phyloP scores from a whole-genome alignment of 345 rosid genomes.

The Brassica cretica region DNA sequence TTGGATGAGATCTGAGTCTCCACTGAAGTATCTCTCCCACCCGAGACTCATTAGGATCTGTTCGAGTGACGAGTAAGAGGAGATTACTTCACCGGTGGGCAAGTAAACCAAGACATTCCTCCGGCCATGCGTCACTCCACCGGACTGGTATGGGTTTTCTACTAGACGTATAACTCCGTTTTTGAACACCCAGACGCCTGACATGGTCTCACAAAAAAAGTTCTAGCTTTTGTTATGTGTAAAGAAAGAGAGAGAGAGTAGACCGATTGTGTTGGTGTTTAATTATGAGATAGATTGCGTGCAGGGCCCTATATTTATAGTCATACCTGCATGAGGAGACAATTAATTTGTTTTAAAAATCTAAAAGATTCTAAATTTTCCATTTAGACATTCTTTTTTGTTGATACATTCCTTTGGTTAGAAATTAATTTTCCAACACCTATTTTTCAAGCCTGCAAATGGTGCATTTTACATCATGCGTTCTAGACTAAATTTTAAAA shows the following conservation, averaged over 20 bases:
- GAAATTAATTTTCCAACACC: neutral
- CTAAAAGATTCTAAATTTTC: conserved; percentile 2
- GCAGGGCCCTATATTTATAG: conserved; percentile 28
- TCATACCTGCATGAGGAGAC: neutral
- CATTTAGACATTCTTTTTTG: neutral
- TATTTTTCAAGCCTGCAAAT: neutral
- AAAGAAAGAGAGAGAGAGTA: neutral
- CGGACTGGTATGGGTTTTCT: conserved; percentile 54
- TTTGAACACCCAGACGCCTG: conserved; percentile 72
- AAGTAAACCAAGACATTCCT: conserved; percentile 65
- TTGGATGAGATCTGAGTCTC: conserved; percentile 58
- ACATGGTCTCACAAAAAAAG: conserved; percentile 39
- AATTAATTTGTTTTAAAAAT: conserved; percentile 3
- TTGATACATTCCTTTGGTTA: neutral
- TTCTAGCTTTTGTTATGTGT: neutral
- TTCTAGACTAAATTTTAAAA: neutral
- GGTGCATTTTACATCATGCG: neutral
- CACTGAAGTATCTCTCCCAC: conserved; percentile 74
- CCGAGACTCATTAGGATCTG: conserved; percentile 61
- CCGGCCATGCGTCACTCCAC: conserved; percentile 38
- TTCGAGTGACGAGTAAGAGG: conserved; percentile 64
- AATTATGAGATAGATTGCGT: conserved; percentile 18
- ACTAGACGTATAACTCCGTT: conserved; percentile 58
- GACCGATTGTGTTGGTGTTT: conserved; percentile 26
- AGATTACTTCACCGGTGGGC: conserved; percentile 54